Percentiles rank a stretch among this genome's conserved stretches.
phyloP scores from a whole-genome alignment of 352 stramenopile species.

The Phytophthora multivora region DNA sequence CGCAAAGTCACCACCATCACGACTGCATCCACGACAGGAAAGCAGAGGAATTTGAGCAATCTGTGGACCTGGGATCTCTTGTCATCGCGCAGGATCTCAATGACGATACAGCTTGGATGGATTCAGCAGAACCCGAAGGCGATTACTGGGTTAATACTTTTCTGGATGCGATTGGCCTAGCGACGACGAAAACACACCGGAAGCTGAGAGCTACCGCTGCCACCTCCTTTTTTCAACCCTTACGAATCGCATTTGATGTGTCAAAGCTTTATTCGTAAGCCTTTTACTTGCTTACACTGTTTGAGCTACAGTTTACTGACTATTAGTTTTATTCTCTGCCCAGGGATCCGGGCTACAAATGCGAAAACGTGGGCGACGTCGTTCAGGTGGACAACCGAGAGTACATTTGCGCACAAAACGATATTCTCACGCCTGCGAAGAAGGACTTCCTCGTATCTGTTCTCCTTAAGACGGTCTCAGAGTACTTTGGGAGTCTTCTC shows the following conservation, averaged over 20 bases:
- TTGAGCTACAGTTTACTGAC: not conserved
- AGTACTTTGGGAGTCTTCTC: slow-evolving; percentile 63
- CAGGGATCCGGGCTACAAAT: slow-evolving; percentile 73
- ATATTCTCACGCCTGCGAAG: slow-evolving; percentile 72
- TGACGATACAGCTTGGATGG: not conserved
- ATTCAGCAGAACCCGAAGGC: not conserved
- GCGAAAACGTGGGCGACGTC: slow-evolving; percentile 47
- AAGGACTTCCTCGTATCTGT: slow-evolving; percentile 72
- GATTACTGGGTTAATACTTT: slow-evolving; percentile 42
- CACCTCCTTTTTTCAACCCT: slow-evolving; percentile 54
- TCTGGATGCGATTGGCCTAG: slow-evolving; percentile 45
- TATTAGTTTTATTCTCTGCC: not conserved
- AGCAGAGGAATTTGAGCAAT: slow-evolving; percentile 48
- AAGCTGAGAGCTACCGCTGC: slow-evolving; percentile 33
- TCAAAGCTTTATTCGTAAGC: slow-evolving; percentile 70
- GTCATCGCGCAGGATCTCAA: slow-evolving; percentile 35
- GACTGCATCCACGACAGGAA: slow-evolving; percentile 79
- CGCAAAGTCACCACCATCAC: slow-evolving; percentile 38
- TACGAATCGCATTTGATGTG: slow-evolving; percentile 80
- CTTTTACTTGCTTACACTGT: not conserved
- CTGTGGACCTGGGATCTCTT: slow-evolving; percentile 46
- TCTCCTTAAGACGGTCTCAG: slow-evolving; percentile 62
- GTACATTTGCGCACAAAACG: slow-evolving; percentile 56
- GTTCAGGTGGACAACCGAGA: slow-evolving; percentile 51
- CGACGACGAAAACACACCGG: slow-evolving; percentile 24